Evolutionary conservation across 73 alveolate genomes (phyloP).

Genomic region (Tetrahymena elliotti): DNA sequence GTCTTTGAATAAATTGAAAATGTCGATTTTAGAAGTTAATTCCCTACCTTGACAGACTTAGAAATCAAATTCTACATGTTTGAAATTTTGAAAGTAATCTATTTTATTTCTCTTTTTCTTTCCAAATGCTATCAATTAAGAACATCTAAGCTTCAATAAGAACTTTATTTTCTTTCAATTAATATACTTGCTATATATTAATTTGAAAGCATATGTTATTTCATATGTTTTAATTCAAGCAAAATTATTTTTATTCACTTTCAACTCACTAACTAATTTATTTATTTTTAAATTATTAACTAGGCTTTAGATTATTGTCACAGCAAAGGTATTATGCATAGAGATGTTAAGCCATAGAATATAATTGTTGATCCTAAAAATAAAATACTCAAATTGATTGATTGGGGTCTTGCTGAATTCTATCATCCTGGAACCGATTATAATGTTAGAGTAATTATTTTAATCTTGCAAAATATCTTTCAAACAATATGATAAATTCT

Average conservation of each 20-base stretch:
- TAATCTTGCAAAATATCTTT: too few relatives aligned
- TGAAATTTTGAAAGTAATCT: slow-evolving; percentile 47
- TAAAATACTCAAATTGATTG: slow-evolving; percentile 81
- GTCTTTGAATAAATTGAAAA: slow-evolving; percentile 61
- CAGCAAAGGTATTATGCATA: slow-evolving; percentile 93
- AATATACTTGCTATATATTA: too few relatives aligned
- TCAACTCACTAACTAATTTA: neutral
- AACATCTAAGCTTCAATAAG: too few relatives aligned
- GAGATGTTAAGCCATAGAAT: slow-evolving; percentile 98
- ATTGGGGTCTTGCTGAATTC: slow-evolving; percentile 98
- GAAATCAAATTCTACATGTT: slow-evolving; percentile 66
- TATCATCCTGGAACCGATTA: slow-evolving; percentile 89
- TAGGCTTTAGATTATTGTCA: slow-evolving; percentile 93
- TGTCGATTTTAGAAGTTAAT: slow-evolving; percentile 60
- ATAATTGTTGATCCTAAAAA: slow-evolving; percentile 87
- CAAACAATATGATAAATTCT: too few relatives aligned
- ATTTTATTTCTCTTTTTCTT: neutral
- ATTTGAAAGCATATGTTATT: too few relatives aligned
- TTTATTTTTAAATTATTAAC: neutral
- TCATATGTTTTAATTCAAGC: too few relatives aligned
- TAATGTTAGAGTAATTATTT: slow-evolving; percentile 69
- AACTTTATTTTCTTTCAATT: too few relatives aligned
- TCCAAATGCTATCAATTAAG: neutral
- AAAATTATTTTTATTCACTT: too few relatives aligned
- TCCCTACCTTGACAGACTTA: slow-evolving; percentile 60